These are phyloP conservation scores for Polytrichum commune DNA, from an alignment of 225 moss, liverwort and hornwort genomes.

Conservation along the genomic window DNA sequence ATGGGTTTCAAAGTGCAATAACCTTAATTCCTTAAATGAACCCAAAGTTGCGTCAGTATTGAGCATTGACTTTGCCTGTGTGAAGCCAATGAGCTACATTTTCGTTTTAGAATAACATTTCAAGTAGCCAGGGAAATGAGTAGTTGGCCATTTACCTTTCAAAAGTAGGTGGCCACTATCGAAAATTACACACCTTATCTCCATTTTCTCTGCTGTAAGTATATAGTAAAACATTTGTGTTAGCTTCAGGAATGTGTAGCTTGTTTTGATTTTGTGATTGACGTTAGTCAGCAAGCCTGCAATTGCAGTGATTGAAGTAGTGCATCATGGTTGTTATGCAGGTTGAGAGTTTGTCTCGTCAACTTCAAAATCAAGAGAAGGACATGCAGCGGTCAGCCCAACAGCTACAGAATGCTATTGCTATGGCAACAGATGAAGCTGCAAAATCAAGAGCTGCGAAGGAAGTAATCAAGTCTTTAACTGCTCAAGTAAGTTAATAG, in stretches of 20 bases:
- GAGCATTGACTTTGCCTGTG: too few relatives aligned
- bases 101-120: too few relatives aligned
- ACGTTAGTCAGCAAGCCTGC: neutral
- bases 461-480: conserved; percentile 30
- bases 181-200: neutral
- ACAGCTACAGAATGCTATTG: conserved; percentile 20
- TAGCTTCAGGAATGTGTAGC: neutral
- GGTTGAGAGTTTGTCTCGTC: conserved; percentile 20
- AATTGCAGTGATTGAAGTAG: neutral
- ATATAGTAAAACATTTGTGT: neutral
- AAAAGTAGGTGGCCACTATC: too few relatives aligned
- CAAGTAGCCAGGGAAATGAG: too few relatives aligned
- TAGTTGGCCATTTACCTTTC: too few relatives aligned
- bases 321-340: conserved; percentile 3
- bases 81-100: too few relatives aligned
- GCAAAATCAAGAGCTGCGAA: conserved; percentile 30
- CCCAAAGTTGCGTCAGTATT: too few relatives aligned
- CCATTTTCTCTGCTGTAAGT: neutral
- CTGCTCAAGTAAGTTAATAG: conserved; percentile 19
- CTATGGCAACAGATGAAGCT: conserved; percentile 23
- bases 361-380: conserved; percentile 20
- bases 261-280: neutral
- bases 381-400: conserved; percentile 14
- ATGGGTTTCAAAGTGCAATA: too few relatives aligned
- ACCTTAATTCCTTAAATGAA: too few relatives aligned